Evolutionary conservation across 2,329 filamentous ascomycete species (phyloP), one percentile per base, ranked within the genome.

Genomic region (Berkeleyomyces basicola): DNA sequence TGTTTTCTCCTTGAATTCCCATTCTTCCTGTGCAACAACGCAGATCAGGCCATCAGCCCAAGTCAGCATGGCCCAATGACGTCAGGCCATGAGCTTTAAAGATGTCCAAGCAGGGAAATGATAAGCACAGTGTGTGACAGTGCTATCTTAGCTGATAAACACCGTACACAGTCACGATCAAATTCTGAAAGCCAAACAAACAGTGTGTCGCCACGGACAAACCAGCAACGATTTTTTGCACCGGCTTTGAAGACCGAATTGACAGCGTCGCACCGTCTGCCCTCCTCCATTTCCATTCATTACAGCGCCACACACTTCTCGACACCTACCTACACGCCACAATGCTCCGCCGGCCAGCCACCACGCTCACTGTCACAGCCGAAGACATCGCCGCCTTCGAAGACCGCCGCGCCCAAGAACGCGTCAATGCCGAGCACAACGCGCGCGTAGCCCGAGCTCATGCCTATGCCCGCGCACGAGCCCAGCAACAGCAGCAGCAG

Each of bases 371-470:
- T 62, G 79, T 89, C 66, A 88, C 85, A 2, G 77, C 82, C 58
- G 83, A 87, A 69, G 86, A 90, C 71, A 78, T 89, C 46, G 83
- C 84, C 46, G 76, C 80, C 61, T 88, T 87, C 73, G 85, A 89
- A 69, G 83, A 85, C 70, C 78, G 78, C 37, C 79, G 83, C 65
- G 75, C 74, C 33, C 72, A 72, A 61, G 72, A 77, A 65, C 74
- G 73, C 40, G 70, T 71, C 14, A 69, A 68, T 31, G 70, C 69
- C 7, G 69, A 70, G 16, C 72, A 60, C 59, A 59, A 64, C 23
- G 61, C 63, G 7, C 62, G 61, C 10, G 33, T 65, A 14, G 63
- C 57, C 1, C 57, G 59, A 31, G 60, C 61, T 3, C 60, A 62
- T 7, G 58, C 59, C 2, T 40, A 55, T 47, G 62, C 58, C 11